Evolutionary conservation across 805 yeast species (phyloP).

Genomic region (Phaffomyces antillensis): DNA sequence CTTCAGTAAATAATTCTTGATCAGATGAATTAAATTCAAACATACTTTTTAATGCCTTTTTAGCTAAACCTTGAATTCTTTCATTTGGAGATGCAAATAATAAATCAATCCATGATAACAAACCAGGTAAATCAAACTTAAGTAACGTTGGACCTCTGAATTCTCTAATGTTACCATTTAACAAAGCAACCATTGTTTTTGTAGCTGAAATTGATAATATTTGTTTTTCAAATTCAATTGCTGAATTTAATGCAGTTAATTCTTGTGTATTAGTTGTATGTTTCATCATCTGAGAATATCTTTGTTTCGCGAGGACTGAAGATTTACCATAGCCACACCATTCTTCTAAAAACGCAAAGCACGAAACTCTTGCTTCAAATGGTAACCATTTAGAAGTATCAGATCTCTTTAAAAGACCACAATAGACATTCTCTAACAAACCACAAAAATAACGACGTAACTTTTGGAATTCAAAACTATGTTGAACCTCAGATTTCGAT

Average conservation of each 20-base stretch:
- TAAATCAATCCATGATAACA: conserved; percentile 77
- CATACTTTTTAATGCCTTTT: conserved; percentile 62
- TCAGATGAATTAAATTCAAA: conserved; percentile 53
- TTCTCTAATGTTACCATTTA: conserved; percentile 63
- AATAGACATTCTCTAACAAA: conserved; percentile 66
- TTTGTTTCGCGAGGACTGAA: conserved; percentile 49
- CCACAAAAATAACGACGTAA: conserved; percentile 80
- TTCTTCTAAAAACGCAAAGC: conserved; percentile 76
- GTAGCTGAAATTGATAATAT: conserved; percentile 64
- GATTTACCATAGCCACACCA: conserved; percentile 92
- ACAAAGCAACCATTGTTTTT: conserved; percentile 77
- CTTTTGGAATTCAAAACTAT: conserved; percentile 63
- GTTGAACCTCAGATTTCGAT: conserved; percentile 50
- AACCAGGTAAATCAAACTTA: conserved; percentile 62
- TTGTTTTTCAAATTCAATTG: conserved; percentile 72
- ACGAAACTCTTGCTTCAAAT: conserved; percentile 75
- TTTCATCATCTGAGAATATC: conserved; percentile 54
- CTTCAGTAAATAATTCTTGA: conserved; percentile 44
- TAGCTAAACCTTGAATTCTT: conserved; percentile 53
- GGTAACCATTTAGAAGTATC: conserved; percentile 57
- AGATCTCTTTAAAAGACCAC: conserved; percentile 40
- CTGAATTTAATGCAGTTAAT: conserved; percentile 51
- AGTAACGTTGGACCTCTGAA: conserved; percentile 43
- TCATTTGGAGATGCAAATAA: conserved; percentile 55
- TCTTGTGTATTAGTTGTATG: conserved; percentile 31